Percentiles rank a stretch among this genome's conserved stretches.
Conservation (phyloP, 345 rosid genomes). For the Cardamine chenopodiifolia region DNA sequence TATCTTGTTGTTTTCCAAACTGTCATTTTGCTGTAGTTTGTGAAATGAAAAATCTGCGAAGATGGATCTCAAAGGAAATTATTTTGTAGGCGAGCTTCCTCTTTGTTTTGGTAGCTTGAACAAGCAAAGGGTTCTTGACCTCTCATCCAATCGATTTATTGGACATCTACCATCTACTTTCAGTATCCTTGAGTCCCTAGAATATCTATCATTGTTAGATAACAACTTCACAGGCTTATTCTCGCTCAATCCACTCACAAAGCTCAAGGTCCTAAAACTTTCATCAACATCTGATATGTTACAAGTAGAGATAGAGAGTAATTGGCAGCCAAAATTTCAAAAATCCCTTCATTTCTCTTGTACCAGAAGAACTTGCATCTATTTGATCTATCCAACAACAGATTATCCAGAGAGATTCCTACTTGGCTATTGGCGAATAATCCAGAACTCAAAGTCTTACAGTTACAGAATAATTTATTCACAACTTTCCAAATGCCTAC, state of each 20-base stretch:
- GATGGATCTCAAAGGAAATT: background rate
- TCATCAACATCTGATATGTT: background rate
- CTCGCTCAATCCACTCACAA: constrained; percentile 12
- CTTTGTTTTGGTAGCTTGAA: constrained; percentile 5
- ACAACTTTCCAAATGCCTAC: background rate
- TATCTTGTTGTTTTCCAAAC: background rate
- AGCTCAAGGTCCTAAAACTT: constrained; percentile 31
- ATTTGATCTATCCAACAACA: constrained; percentile 31
- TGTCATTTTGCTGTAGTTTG: background rate
- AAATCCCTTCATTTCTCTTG: constrained; percentile 16
- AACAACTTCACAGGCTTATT: constrained; percentile 17
- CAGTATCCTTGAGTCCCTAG: constrained; percentile 4
- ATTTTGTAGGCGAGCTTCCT: constrained; percentile 12
- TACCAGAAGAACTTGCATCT: constrained; percentile 24
- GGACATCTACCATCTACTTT: constrained; percentile 15
- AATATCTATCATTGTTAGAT: constrained; percentile 25
- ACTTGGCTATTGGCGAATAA: constrained; percentile 20
- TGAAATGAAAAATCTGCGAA: constrained; percentile 16
- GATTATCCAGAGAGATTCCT: constrained; percentile 25
- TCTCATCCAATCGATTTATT: background rate
- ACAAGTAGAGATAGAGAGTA: constrained; percentile 1
- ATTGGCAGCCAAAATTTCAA: constrained; percentile 22
- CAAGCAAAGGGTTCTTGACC: constrained; percentile 17
- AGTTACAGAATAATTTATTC: constrained; percentile 27
- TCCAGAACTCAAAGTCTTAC: constrained; percentile 17